A percentile compares a stretch with the other conserved stretches of the same genome.
These are phyloP conservation scores for Plasmopara muralis DNA, from an alignment of 352 stramenopile genomes.

Conservation along the genomic window DNA sequence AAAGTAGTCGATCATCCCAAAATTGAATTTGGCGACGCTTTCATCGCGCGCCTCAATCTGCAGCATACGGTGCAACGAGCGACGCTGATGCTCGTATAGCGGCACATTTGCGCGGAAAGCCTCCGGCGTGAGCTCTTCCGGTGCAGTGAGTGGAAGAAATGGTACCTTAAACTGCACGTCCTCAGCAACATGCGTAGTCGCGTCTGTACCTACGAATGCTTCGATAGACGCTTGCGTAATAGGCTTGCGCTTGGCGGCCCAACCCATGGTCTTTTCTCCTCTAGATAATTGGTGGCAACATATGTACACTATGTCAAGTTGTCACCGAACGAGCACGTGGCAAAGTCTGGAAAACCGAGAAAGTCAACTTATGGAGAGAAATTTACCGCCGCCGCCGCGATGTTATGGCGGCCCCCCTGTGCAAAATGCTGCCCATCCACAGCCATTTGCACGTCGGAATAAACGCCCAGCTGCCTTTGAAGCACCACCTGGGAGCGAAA, in stretches of 20 bases:
- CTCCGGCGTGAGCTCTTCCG: slow-evolving; percentile 49
- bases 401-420: slow-evolving; percentile 13
- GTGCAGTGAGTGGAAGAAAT: slow-evolving; percentile 70
- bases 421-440: slow-evolving; percentile 6
- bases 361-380: neutral
- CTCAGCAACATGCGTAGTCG: slow-evolving; percentile 30
- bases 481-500: neutral
- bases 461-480: slow-evolving; percentile 1
- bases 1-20: slow-evolving; percentile 65
- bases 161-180: slow-evolving; percentile 78
- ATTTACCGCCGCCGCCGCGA: slow-evolving; percentile 4
- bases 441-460: slow-evolving; percentile 8
- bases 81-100: slow-evolving; percentile 75
- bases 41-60: slow-evolving; percentile 74
- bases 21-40: slow-evolving; percentile 58
- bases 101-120: slow-evolving; percentile 41
- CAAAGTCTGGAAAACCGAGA: slow-evolving; percentile 11
- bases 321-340: slow-evolving; percentile 21
- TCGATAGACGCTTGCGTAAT: slow-evolving; percentile 49
- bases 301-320: neutral
- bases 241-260: slow-evolving; percentile 16
- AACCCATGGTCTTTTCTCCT: neutral
- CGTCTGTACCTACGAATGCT: slow-evolving; percentile 37
- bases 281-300: slow-evolving; percentile 2
- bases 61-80: slow-evolving; percentile 78